Base-by-base conservation (phyloP, 352 stramenopile species). In the Globisporangium rhizosaccharum region DNA sequence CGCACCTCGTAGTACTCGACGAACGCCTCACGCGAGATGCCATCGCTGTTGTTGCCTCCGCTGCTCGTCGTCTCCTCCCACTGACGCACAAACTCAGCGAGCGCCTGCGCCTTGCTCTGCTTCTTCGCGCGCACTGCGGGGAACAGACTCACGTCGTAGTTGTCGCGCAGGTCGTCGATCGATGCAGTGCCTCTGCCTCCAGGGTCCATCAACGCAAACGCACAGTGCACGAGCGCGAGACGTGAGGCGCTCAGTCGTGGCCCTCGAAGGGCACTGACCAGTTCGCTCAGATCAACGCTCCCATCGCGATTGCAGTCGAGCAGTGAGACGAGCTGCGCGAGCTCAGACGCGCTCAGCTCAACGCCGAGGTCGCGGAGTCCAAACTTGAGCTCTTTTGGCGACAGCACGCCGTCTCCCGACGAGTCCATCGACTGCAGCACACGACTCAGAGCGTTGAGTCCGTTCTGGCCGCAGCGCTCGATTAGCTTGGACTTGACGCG, bases 1-100 rank as follows among this genome's bases (percentile, higher is more conserved):
- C 74, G 46, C 72, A 88, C 79, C 62, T 81, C 71, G 66, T 97
- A 96, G 61, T 96, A 96, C 28, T 80, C 63, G 1, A 75, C 39
- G 30, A 96, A 97, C 20, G 79, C 73, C 3, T 79, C 64, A 12
- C 75, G 62, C 0, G 82, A 75, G 42, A 96, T 81, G 1, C 45
- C 64, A 36, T 67, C 72, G 20, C 72, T 71, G 50, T 70, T 68
- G 50, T 61, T 51, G 23, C 30, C 30, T 36, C 30, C 30, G 30
- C 30, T 36, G 30, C 30, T 11, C 7, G 33, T 39, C 33, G 63
- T 56, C 7, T 63, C 63, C 44, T 87, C 75, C 74, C 87, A 94
- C 47, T 87, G 79, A 39, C 83, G 76, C 17, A 94, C 60, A 51
- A 96, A 94, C 23, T 87, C 78, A 44, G 58, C 47, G 15, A 96